Base-by-base conservation (phyloP, 2,329 filamentous ascomycete genomes). In the Stagonosporopsis cucurbitacearum region DNA sequence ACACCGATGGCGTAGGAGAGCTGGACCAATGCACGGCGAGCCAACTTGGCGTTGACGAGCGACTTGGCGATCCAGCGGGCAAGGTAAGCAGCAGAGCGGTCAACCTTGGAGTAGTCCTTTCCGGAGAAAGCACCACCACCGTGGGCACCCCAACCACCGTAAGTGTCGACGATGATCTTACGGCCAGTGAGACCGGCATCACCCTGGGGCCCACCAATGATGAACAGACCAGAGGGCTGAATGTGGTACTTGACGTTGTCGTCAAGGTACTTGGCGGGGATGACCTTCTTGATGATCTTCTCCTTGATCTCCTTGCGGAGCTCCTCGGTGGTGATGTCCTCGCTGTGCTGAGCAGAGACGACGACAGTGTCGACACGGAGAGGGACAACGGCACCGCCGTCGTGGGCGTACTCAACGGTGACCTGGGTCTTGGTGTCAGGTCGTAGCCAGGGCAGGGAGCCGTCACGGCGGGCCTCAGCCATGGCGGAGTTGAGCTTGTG, bases 51-150 rank as follows among this genome's bases (percentile, higher is more conserved):
- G 73, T 88, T 82, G 70, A 99, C 91, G 65, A 99, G 87, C 37
- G 95, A 99, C 87, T 99, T 99, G 82, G 95, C 95, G 79, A 99
- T 93, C 95, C 95, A 99, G 78, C 95, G 92, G 69, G 86, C 93
- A 70, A 98, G 88, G 84, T 99, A 99, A 75, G 95, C 95, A 67
- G 95, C 95, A 50, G 95, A 98, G 73, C 95, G 91, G 79, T 99
- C 95, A 81, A 99, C 95, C 88, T 99, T 99, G 86, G 92, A 97
- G 88, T 97, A 99, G 81, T 99, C 95, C 89, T 99, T 99, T 75
- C 95, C 95, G 74, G 95, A 98, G 90, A 99, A 99, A 80, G 95
- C 95, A 89, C 95, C 95, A 85, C 95, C 95, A 86, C 95, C 95
- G 86, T 99, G 95, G 72, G 95, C 95, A 83, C 95, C 95, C 95